A percentile compares a stretch with the other conserved stretches of the same genome.
phyloP scores from a whole-genome alignment of 2,329 filamentous ascomycete genomes.

The Didymella exigua region DNA sequence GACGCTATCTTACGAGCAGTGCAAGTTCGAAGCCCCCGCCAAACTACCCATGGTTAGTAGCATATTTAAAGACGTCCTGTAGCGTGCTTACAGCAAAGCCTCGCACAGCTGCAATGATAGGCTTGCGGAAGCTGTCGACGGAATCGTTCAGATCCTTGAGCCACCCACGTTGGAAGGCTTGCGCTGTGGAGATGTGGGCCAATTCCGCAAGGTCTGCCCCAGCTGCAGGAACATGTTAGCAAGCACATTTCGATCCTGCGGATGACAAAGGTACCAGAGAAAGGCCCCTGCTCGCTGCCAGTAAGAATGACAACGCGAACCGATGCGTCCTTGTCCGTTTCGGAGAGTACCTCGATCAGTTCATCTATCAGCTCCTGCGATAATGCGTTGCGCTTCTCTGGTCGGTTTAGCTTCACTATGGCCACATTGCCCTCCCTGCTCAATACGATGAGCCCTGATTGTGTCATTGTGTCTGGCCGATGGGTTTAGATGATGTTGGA shows the following conservation, averaged over 20 bases:
- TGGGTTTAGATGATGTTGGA: background rate
- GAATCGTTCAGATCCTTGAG: slow-evolving; percentile 90
- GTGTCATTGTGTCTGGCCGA: slow-evolving; percentile 3
- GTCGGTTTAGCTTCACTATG: slow-evolving; percentile 60
- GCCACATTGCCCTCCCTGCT: slow-evolving; percentile 48
- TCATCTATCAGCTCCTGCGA: slow-evolving; percentile 56
- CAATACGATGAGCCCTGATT: slow-evolving; percentile 19
- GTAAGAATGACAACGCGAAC: slow-evolving; percentile 65
- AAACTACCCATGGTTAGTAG: slow-evolving; percentile 51
- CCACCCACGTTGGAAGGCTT: slow-evolving; percentile 84
- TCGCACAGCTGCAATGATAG: slow-evolving; percentile 88
- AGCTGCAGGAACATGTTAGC: slow-evolving; percentile 54
- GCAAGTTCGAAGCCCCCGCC: slow-evolving; percentile 94
- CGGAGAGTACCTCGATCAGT: slow-evolving; percentile 35
- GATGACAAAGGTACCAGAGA: slow-evolving; percentile 60
- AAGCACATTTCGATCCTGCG: background rate
- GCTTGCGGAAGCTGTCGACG: slow-evolving; percentile 82
- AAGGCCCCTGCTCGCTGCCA: slow-evolving; percentile 81
- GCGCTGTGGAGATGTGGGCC: slow-evolving; percentile 81
- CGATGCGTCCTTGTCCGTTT: slow-evolving; percentile 24
- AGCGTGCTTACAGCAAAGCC: slow-evolving; percentile 68
- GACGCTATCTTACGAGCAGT: slow-evolving; percentile 70
- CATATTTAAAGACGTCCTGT: background rate
- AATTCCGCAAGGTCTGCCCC: slow-evolving; percentile 98
- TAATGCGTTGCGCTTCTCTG: slow-evolving; percentile 64